Percentiles rank a stretch among this genome's conserved stretches.
These are phyloP conservation scores for Hericium coralloides DNA, from an alignment of 768 basidiomycete species.

Conservation along the genomic window DNA sequence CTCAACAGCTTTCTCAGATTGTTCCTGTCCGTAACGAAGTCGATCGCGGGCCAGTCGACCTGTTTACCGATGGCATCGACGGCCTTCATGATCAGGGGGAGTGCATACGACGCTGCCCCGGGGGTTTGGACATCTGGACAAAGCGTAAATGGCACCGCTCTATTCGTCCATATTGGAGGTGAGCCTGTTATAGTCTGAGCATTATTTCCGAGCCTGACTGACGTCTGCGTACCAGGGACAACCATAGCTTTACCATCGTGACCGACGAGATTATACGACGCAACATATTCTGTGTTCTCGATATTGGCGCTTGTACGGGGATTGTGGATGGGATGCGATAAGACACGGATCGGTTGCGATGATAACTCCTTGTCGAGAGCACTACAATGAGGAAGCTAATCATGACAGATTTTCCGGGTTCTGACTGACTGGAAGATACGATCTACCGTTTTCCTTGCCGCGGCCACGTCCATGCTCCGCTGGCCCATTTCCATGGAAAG, in stretches of 20 bases:
- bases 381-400: too few species aligned
- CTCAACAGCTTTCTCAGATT: slow-evolving; percentile 53
- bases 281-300: slow-evolving; percentile 15
- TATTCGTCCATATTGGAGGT: slow-evolving; percentile 47
- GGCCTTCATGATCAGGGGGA: slow-evolving; percentile 49
- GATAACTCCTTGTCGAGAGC: too few species aligned
- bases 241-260: slow-evolving; percentile 14
- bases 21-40: slow-evolving; percentile 57
- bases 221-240: slow-evolving; percentile 17
- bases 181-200: slow-evolving; percentile 40
- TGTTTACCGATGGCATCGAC: slow-evolving; percentile 33
- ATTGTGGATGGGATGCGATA: too few species aligned
- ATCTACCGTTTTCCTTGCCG: too few species aligned
- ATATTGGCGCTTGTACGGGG: neutral
- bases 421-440: too few species aligned
- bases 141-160: slow-evolving; percentile 40
- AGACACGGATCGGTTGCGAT: too few species aligned
- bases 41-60: slow-evolving; percentile 31
- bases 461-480: too few species aligned
- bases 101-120: slow-evolving; percentile 31
- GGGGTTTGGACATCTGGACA: slow-evolving; percentile 31
- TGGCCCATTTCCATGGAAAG: too few species aligned
- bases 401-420: too few species aligned
- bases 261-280: slow-evolving; percentile 20
- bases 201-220: slow-evolving; percentile 37